Percentiles rank a stretch among this genome's conserved stretches.
These are phyloP conservation scores for Cutaneotrichosporon sp. DNA, from an alignment of 1,284 basidiomycete genomes.

Conservation along the genomic window DNA sequence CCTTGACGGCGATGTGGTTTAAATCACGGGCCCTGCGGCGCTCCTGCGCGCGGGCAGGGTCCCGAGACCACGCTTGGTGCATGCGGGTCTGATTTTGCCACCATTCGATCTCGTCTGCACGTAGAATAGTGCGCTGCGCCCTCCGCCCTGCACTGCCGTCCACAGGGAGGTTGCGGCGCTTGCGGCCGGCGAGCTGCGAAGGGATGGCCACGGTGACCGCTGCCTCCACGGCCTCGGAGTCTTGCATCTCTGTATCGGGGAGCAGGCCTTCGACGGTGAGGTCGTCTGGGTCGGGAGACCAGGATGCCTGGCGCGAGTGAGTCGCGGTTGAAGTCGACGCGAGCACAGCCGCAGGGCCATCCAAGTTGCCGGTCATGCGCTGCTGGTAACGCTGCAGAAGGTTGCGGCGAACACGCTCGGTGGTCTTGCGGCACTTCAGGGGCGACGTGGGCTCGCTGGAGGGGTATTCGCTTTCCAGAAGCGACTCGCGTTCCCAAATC, in stretches of 20 bases:
- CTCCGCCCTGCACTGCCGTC: neutral
- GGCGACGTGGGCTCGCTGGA: neutral
- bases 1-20: neutral
- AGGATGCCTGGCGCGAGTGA: neutral
- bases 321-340: neutral
- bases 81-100: neutral
- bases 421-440: neutral
- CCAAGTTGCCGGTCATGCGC: neutral
- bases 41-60: neutral
- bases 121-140: neutral
- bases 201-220: neutral
- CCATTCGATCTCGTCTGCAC: neutral
- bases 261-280: slow-evolving; percentile 11
- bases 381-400: slow-evolving; percentile 9
- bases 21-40: neutral
- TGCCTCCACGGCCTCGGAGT: slow-evolving; percentile 13
- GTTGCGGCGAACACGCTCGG: slow-evolving; percentile 2
- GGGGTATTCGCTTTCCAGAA: too few species aligned
- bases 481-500: too few species aligned
- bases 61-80: neutral
- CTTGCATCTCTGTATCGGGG: slow-evolving; percentile 14
- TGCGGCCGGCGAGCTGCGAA: neutral
- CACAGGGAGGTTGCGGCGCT: neutral
- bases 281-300: slow-evolving; percentile 3
- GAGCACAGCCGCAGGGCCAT: neutral